phyloP scores from a whole-genome alignment of 805 yeast genomes.

The Saturnispora dispora region DNA sequence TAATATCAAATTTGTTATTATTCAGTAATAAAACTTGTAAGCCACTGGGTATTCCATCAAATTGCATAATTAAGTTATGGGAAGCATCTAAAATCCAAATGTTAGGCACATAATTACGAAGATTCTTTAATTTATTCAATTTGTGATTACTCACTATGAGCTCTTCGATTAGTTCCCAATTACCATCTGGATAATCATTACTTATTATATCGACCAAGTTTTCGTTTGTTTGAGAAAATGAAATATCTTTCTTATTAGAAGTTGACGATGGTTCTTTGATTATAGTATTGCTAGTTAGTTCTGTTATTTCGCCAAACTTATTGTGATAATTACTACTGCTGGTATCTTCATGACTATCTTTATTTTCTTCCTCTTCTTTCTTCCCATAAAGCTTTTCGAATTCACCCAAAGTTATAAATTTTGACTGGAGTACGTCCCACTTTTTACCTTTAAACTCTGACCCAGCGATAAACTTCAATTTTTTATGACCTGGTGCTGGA shows the following conservation, averaged over 20 bases:
- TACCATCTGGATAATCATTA: conserved; percentile 30
- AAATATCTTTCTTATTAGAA: conserved; percentile 16
- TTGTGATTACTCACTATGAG: conserved; percentile 29
- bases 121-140: conserved; percentile 35
- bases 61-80: conserved; percentile 32
- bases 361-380: conserved; percentile 6
- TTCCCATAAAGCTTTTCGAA: conserved; percentile 7
- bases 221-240: conserved; percentile 40
- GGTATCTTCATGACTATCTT: conserved; percentile 16
- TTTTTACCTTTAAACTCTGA: conserved; percentile 25
- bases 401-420: conserved; percentile 19
- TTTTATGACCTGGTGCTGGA: conserved; percentile 14
- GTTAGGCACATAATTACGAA: conserved; percentile 37
- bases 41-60: conserved; percentile 37
- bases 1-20: conserved; percentile 31
- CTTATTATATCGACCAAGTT: conserved; percentile 38
- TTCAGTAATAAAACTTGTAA: conserved; percentile 33
- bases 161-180: conserved; percentile 35
- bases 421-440: conserved; percentile 21
- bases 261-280: neutral
- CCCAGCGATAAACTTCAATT: conserved; percentile 26
- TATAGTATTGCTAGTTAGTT: conserved; percentile 3
- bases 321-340: conserved; percentile 1
- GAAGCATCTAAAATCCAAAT: conserved; percentile 33
- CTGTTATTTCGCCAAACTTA: neutral